These are phyloP conservation scores for Gnaphalium uliginosum DNA, from an alignment of 129 eudicot species.

Conservation along the genomic window DNA sequence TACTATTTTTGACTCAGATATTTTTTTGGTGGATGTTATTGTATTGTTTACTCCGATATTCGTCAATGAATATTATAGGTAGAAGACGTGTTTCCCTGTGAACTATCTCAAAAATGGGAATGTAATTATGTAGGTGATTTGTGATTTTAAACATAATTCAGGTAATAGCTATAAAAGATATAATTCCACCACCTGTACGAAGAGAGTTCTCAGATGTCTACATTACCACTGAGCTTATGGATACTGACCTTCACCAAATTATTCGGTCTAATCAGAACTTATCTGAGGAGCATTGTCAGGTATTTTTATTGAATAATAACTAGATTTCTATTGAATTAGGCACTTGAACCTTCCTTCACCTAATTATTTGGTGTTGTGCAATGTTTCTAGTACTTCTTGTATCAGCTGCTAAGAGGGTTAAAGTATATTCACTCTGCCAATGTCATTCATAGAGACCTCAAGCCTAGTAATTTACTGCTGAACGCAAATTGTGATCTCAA, in stretches of 20 bases:
- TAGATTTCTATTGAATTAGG: not conserved
- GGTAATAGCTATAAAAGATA: constrained; percentile 79
- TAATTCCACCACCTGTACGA: constrained; percentile 76
- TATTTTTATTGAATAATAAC: constrained; percentile 10
- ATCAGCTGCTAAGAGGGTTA: constrained; percentile 82
- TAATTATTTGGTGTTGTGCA: not conserved
- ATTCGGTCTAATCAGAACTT: constrained; percentile 76
- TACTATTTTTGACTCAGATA: too few relatives aligned
- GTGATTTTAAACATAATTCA: constrained; percentile 33
- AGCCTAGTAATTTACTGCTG: constrained; percentile 79
- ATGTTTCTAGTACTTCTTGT: constrained; percentile 78
- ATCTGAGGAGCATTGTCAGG: constrained; percentile 96
- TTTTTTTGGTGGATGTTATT: too few relatives aligned
- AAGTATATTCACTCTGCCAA: constrained; percentile 87
- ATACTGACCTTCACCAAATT: constrained; percentile 90
- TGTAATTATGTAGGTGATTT: not conserved
- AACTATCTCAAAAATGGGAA: too few relatives aligned
- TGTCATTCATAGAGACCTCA: constrained; percentile 81
- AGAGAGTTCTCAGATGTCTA: constrained; percentile 75
- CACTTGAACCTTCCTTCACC: not conserved
- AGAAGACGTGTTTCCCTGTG: too few relatives aligned
- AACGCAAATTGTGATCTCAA: constrained; percentile 91
- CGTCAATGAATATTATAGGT: too few relatives aligned
- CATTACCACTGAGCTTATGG: constrained; percentile 84
- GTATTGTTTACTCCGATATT: too few relatives aligned